These are phyloP conservation scores for Canariomyces notabilis DNA, from an alignment of 2,329 filamentous ascomycete species.

Conservation along the genomic window DNA sequence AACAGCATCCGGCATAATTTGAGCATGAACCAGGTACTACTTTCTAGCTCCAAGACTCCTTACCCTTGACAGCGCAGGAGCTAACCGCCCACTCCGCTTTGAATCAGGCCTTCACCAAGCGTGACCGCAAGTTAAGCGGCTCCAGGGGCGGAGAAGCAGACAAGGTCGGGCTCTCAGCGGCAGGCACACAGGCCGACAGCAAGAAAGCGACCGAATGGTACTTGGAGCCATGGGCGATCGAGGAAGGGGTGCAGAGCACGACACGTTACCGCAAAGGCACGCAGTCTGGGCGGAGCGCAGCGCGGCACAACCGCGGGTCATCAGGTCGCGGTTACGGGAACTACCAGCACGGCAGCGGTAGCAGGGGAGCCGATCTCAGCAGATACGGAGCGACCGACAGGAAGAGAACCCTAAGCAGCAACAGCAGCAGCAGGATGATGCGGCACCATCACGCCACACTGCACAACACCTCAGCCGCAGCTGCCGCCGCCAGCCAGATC, in stretches of 20 bases:
- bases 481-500: not conserved
- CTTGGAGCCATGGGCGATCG: constrained; percentile 63
- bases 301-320: constrained; percentile 1
- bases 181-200: constrained; percentile 1
- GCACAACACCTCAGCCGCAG: not conserved
- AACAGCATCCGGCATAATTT: constrained; percentile 95
- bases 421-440: not conserved
- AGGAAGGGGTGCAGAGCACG: constrained; percentile 70
- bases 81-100: constrained; percentile 4
- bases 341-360: not conserved
- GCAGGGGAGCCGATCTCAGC: not conserved
- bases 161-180: not conserved
- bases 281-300: constrained; percentile 13
- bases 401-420: not conserved
- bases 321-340: constrained; percentile 4
- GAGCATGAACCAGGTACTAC: constrained; percentile 81
- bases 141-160: constrained; percentile 2
- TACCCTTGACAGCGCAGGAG: not conserved
- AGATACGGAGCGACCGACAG: not conserved
- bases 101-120: constrained; percentile 36
- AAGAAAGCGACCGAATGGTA: constrained; percentile 75
- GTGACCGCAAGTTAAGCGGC: constrained; percentile 32
- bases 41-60: too few relatives aligned
- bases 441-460: not conserved
- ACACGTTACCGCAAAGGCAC: constrained; percentile 65